phyloP scores from a whole-genome alignment of 2,329 filamentous ascomycete genomes.

The Colletotrichum simmondsii region DNA sequence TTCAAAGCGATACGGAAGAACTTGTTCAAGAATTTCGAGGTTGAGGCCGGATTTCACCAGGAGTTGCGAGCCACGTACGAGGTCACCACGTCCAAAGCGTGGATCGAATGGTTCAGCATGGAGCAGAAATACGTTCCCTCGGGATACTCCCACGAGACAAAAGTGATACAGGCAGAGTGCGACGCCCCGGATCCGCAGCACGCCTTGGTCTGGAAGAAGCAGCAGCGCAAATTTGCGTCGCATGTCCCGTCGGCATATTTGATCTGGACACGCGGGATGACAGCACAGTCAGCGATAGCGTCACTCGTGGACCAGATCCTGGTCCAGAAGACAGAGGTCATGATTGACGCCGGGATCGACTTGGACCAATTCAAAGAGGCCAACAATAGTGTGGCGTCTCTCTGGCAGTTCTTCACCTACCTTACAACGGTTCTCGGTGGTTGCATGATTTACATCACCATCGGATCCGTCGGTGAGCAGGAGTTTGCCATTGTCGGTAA shows the following conservation, averaged over 20 bases:
- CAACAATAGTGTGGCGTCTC: slow-evolving; percentile 30
- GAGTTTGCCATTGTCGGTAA: slow-evolving; percentile 41
- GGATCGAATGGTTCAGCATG: slow-evolving; percentile 40
- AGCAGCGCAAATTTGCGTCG: slow-evolving; percentile 36
- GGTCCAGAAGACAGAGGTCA: slow-evolving; percentile 39
- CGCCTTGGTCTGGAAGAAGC: slow-evolving; percentile 40
- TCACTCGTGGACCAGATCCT: slow-evolving; percentile 41
- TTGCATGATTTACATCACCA: slow-evolving; percentile 40
- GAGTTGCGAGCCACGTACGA: slow-evolving; percentile 40
- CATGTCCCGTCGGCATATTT: slow-evolving; percentile 38
- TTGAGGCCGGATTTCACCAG: slow-evolving; percentile 40
- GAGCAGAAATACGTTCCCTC: slow-evolving; percentile 41
- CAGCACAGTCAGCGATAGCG: slow-evolving; percentile 40
- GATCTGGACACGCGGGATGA: slow-evolving; percentile 43
- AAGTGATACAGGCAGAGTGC: slow-evolving; percentile 40
- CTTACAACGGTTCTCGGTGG: slow-evolving; percentile 37
- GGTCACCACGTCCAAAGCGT: slow-evolving; percentile 40
- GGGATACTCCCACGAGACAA: slow-evolving; percentile 34
- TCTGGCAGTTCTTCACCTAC: slow-evolving; percentile 39
- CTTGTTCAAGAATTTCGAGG: slow-evolving; percentile 38
- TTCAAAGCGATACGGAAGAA: slow-evolving; percentile 37
- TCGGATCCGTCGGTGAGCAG: slow-evolving; percentile 40
- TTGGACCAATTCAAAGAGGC: slow-evolving; percentile 37
- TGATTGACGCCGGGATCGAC: slow-evolving; percentile 35
- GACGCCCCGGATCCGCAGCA: slow-evolving; percentile 43